Conservation (phyloP, 192 early-diverging fungal species). For the Coemansia sp. region DNA sequence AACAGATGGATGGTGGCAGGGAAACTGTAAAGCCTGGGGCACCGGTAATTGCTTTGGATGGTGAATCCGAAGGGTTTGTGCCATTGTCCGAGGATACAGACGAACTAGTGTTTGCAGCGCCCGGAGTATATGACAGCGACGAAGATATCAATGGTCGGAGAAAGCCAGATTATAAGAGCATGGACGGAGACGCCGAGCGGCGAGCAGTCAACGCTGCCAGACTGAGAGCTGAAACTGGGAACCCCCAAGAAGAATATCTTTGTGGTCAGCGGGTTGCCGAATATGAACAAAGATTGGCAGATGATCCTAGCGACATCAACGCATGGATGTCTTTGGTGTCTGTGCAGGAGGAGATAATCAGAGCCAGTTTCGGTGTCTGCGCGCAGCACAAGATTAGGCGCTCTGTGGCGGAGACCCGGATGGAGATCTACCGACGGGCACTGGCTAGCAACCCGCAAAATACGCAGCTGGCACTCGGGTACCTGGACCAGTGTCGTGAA, state of each 20-base stretch:
- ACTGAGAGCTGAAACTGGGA: neutral
- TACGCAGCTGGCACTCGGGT: slow-evolving; percentile 17
- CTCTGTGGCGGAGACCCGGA: slow-evolving; percentile 19
- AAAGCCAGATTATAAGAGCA: slow-evolving; percentile 17
- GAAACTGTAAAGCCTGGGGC: neutral
- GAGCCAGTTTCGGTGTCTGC: slow-evolving; percentile 9
- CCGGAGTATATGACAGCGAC: slow-evolving; percentile 26
- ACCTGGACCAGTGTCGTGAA: slow-evolving; percentile 20
- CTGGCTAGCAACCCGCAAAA: slow-evolving; percentile 17
- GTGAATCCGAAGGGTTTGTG: slow-evolving; percentile 2
- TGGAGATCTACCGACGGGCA: slow-evolving; percentile 23
- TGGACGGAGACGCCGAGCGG: slow-evolving; percentile 23
- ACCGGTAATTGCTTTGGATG: neutral
- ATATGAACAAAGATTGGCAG: slow-evolving; percentile 11
- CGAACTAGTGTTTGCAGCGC: neutral
- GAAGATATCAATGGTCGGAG: neutral
- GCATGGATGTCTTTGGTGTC: slow-evolving; percentile 25
- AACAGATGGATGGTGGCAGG: neutral
- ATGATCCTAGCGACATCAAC: slow-evolving; percentile 18
- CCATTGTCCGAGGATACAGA: neutral
- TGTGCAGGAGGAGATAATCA: slow-evolving; percentile 17
- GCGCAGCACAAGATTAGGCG: slow-evolving; percentile 10
- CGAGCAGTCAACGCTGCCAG: neutral
- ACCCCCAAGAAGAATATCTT: neutral
- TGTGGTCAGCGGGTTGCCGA: neutral